Evolutionary conservation across 176 grass and related monocot genomes (phyloP), one percentile per base, ranked within the genome.

Genomic region (Lolium multiflorum): DNA sequence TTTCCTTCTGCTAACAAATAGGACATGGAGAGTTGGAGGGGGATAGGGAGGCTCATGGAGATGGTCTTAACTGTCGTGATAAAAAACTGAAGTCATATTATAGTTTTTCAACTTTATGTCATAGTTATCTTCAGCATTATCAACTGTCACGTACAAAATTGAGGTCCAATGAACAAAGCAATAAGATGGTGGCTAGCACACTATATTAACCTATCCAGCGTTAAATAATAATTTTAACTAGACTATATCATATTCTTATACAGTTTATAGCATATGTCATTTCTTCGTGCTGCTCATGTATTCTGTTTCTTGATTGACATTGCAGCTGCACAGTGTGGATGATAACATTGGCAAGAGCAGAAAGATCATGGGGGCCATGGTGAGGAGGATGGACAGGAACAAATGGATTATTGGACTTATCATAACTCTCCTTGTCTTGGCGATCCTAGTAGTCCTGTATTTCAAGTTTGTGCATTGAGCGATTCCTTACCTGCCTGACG

Each of bases 321-420:
- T 69, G 61, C 55, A 98, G 96, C 71, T 98, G 71, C 60, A 94
- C 25, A 87, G 59, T 0, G 91, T 89, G 52, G 93, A 98, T 82
- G 84, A 73, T 84, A 95, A 92, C 14, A 10, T 98, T 48, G 64
- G 86, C 21, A 95, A 94, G 84, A 92, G 96, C 83, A 95, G 81
- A 75, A 95, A 65, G 89, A 90, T 89, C 17, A 89, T 95, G 12
- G 59, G 85, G 4, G 86, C 81, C 71, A 98, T 98, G 93, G 84
- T 81, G 64, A 92, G 87, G 71, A 94, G 91, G 76, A 98, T 98
- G 96, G 93, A 95, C 82, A 85, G 13, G 78, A 92, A 94, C 83
- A 98, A 98, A 81, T 95, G 87, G 89, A 94, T 94, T 73, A 95
- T 95, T 1, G 78, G 93, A 50, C 21, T 87, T 22, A 89, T 98